Base-by-base conservation (phyloP, 1,139 yeast genomes). In the Oligophagozyma castellii region DNA sequence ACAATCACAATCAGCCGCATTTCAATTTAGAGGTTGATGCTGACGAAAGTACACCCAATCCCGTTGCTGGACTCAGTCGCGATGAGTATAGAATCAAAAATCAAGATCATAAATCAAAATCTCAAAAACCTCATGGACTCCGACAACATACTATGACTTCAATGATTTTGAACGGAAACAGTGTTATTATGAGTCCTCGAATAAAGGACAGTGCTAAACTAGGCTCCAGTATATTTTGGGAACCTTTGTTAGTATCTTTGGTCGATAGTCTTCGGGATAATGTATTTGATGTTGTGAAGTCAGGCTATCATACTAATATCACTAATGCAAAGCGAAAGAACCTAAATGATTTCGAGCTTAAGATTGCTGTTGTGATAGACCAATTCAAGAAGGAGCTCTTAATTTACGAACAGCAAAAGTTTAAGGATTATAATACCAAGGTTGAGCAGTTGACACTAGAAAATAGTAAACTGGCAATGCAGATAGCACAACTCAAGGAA, bases 401-500 rank as follows among this genome's bases (percentile, higher is more conserved):
- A 5, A 27, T 42, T 14, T 53, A 53, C 28, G 60, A 55, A 19
- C 46, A 40, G 22, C 43, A 40, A 18, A 49, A 38, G 27, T 41
- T 35, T 19, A 40, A 33, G 23, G 59, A 53, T 18, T 48, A 42
- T 25, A 55, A 52, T 12, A 16, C 30, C 3, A 49, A 44, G 25
- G 19, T 56, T 8, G 55, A 53, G 7, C 36, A 35, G 5, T 30
- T 54, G 3, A 27, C 31, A 4, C 43, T 37, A 26, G 60, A 56
- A 16, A 58, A 58, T 29, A 46, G 38, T 19, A 51, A 47, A 26
- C 38, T 65, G 28, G 56, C 57, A 20, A 45, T 45, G 23, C 63
- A 65, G 34, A 55, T 59, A 2, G 46, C 49, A 5, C 56, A 55
- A 30, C 39, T 64, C 16, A 60, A 59, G 29, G 65, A 63, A 35